phyloP scores from a whole-genome alignment of 257 asterid genomes.

The Coffea eugenioides region DNA sequence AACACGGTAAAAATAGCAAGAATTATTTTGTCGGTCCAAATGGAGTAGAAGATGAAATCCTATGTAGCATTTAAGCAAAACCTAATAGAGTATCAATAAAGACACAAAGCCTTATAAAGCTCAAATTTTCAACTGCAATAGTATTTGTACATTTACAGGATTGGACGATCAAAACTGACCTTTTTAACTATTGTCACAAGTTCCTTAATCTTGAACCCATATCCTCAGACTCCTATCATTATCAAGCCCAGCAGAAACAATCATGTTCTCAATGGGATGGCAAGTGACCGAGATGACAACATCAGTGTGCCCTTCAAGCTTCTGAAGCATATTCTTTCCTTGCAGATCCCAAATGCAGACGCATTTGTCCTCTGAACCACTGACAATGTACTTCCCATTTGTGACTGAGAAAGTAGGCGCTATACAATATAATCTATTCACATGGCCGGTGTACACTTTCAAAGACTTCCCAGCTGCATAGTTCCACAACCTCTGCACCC shows the following conservation, averaged over 20 bases:
- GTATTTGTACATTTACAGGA: neutral
- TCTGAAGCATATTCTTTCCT: slow-evolving; percentile 65
- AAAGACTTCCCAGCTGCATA: slow-evolving; percentile 57
- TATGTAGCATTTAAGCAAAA: neutral
- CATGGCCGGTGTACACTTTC: slow-evolving; percentile 65
- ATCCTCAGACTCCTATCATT: slow-evolving; percentile 71
- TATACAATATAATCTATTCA: slow-evolving; percentile 64
- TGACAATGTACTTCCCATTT: slow-evolving; percentile 71
- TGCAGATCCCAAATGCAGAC: slow-evolving; percentile 82
- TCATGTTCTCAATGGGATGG: slow-evolving; percentile 67
- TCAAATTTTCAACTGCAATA: neutral
- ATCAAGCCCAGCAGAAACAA: slow-evolving; percentile 79
- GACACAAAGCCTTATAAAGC: neutral
- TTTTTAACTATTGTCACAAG: slow-evolving; percentile 1
- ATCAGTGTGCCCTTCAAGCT: slow-evolving; percentile 86
- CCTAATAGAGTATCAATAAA: neutral
- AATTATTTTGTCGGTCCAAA: neutral
- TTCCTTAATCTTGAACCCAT: slow-evolving; percentile 67
- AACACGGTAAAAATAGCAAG: neutral
- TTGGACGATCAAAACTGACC: slow-evolving; percentile 20
- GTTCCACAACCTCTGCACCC: slow-evolving; percentile 81
- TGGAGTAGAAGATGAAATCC: neutral
- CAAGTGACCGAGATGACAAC: slow-evolving; percentile 70
- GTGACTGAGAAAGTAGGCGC: slow-evolving; percentile 72
- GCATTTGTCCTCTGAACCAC: slow-evolving; percentile 83